These are phyloP conservation scores for Avena sativa DNA, from an alignment of 176 grass and related monocot genomes.

Conservation along the genomic window DNA sequence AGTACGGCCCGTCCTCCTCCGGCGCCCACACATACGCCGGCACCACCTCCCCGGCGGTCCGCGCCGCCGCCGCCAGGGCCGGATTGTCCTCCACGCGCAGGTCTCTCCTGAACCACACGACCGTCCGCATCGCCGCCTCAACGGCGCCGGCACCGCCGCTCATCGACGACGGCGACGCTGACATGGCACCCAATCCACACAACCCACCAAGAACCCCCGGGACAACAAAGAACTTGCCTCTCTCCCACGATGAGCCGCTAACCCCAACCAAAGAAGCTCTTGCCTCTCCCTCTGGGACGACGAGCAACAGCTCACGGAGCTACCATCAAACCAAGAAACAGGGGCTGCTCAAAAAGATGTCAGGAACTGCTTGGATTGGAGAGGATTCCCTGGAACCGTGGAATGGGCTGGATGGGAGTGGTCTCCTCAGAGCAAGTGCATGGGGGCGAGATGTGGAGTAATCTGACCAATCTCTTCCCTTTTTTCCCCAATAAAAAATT, in stretches of 20 bases:
- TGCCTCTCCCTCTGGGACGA: slow-evolving; percentile 21
- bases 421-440: slow-evolving; percentile 36
- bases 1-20: slow-evolving; percentile 86
- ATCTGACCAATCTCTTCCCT: slow-evolving; percentile 37
- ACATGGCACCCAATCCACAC: slow-evolving; percentile 47
- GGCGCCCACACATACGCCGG: slow-evolving; percentile 85
- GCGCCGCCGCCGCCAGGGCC: slow-evolving; percentile 70
- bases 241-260: not conserved
- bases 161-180: slow-evolving; percentile 50
- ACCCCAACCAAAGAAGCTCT: slow-evolving; percentile 15
- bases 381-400: slow-evolving; percentile 44
- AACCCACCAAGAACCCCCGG: slow-evolving; percentile 14
- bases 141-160: slow-evolving; percentile 54
- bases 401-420: slow-evolving; percentile 38
- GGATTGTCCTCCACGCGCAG: slow-evolving; percentile 94
- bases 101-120: slow-evolving; percentile 95
- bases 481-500: not conserved
- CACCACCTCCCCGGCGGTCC: slow-evolving; percentile 70
- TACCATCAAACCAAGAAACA: slow-evolving; percentile 23
- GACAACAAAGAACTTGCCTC: not conserved
- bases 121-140: slow-evolving; percentile 51
- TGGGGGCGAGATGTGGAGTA: slow-evolving; percentile 22
- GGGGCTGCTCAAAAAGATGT: slow-evolving; percentile 27
- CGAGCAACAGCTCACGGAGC: slow-evolving; percentile 25
- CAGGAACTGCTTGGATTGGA: not conserved